phyloP scores from a whole-genome alignment of 1,284 basidiomycete genomes.

The Leccinum griseonigrum region DNA sequence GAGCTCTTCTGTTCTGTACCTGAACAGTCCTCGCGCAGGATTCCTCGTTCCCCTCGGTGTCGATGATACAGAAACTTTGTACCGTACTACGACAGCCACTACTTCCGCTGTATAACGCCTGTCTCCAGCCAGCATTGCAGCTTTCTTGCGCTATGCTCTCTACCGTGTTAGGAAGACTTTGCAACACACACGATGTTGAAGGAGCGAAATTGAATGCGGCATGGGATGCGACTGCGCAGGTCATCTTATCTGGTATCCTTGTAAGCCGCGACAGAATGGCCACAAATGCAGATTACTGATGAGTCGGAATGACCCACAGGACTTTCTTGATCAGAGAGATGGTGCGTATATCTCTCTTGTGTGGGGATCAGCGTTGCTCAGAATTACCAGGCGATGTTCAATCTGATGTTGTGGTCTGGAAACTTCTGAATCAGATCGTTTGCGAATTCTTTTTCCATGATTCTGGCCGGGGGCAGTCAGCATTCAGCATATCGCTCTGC shows the following conservation, averaged over 20 bases:
- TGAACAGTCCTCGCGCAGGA: constrained; percentile 25
- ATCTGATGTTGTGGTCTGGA: constrained; percentile 20
- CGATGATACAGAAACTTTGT: constrained; percentile 30
- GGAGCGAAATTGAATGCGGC: constrained; percentile 15
- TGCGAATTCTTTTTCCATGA: constrained; percentile 34
- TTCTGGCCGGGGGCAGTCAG: constrained; percentile 4
- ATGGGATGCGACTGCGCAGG: constrained; percentile 39
- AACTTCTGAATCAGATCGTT: constrained; percentile 25
- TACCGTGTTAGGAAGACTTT: constrained; percentile 33
- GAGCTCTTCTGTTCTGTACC: not conserved
- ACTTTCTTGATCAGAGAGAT: constrained; percentile 29
- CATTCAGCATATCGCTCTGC: constrained; percentile 19
- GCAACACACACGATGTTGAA: constrained; percentile 12
- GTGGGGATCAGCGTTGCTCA: not conserved
- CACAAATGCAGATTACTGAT: constrained; percentile 12
- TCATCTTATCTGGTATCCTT: constrained; percentile 43
- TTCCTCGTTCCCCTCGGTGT: constrained; percentile 31
- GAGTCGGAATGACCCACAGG: no score
- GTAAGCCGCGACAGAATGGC: constrained; percentile 26
- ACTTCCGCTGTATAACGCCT: constrained; percentile 36
- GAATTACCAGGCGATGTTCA: constrained; percentile 12
- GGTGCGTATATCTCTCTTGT: constrained; percentile 13
- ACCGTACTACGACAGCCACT: constrained; percentile 35
- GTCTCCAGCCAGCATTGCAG: constrained; percentile 32
- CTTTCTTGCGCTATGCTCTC: constrained; percentile 35